Conservation (phyloP, 1,284 basidiomycete species). For the Lignosus rhinocerotis region DNA sequence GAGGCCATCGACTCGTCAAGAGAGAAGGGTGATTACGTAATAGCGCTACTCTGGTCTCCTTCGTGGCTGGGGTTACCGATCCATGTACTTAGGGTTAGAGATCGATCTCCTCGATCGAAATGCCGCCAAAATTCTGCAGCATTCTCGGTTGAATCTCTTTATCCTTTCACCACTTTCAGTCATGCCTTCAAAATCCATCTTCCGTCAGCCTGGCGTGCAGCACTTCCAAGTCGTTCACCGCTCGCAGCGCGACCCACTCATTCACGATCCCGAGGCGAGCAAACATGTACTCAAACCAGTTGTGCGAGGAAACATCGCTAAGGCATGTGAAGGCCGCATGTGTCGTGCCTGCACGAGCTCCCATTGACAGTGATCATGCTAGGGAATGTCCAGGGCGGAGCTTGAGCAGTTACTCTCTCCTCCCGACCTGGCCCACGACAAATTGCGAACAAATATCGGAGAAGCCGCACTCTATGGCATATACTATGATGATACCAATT, state of each 20-base stretch:
- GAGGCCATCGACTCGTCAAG: conserved; percentile 21
- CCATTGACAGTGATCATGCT: not conserved
- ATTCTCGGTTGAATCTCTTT: not conserved
- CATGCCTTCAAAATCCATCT: conserved; percentile 83
- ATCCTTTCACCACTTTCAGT: not conserved
- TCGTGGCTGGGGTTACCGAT: conserved; percentile 16
- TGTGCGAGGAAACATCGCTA: conserved; percentile 69
- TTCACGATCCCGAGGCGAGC: conserved; percentile 90
- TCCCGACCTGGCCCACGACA: conserved; percentile 56
- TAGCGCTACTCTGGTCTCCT: not conserved
- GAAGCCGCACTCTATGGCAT: conserved; percentile 92
- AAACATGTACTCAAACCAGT: conserved; percentile 88
- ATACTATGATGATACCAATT: conserved; percentile 96
- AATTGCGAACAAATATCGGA: conserved; percentile 58
- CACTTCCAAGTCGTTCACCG: conserved; percentile 98
- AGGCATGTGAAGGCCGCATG: conserved; percentile 43
- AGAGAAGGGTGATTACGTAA: conserved; percentile 27
- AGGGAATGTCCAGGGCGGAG: conserved; percentile 81
- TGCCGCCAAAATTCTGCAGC: conserved; percentile 8
- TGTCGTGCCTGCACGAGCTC: conserved; percentile 1
- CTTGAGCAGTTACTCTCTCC: conserved; percentile 64
- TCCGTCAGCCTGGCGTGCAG: conserved; percentile 83
- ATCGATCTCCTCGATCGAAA: conserved; percentile 17
- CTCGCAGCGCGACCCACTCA: conserved; percentile 93
- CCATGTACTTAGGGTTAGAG: conserved; percentile 18